phyloP scores from a whole-genome alignment of 345 rosid species.

The Garcia nutans region DNA sequence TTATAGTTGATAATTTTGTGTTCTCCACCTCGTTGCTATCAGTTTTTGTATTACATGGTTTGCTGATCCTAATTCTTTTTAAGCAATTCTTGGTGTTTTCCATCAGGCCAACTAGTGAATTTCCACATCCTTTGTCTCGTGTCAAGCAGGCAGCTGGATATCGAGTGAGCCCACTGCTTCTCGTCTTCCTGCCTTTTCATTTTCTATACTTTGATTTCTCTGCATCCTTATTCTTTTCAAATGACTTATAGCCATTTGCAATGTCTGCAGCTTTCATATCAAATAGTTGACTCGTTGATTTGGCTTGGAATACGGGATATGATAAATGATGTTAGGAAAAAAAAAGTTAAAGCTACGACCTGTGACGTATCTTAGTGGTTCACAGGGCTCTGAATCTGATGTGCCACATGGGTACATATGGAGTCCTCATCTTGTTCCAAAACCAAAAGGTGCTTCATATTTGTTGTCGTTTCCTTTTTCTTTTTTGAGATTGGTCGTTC shows the following conservation, averaged over 20 bases:
- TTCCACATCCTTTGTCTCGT: slow-evolving; percentile 98
- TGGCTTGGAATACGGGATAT: slow-evolving; percentile 99
- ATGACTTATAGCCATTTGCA: background rate
- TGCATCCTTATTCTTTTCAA: slow-evolving; percentile 7
- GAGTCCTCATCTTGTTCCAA: slow-evolving; percentile 99
- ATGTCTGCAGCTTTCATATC: slow-evolving; percentile 77
- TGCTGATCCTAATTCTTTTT: slow-evolving; percentile 28
- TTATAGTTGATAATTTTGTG: slow-evolving; percentile 12
- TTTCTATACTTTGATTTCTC: slow-evolving; percentile 3
- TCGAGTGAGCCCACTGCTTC: slow-evolving; percentile 58
- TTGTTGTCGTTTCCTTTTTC: background rate
- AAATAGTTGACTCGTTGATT: slow-evolving; percentile 91
- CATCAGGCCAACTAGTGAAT: slow-evolving; percentile 91
- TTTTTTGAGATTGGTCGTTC: too few relatives aligned
- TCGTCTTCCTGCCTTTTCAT: background rate
- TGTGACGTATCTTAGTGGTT: slow-evolving; percentile 97
- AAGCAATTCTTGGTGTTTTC: slow-evolving; percentile 27
- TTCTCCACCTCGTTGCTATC: slow-evolving; percentile 26
- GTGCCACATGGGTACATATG: slow-evolving; percentile 97
- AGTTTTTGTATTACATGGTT: slow-evolving; percentile 27
- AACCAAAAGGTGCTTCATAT: slow-evolving; percentile 78
- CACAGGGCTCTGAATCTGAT: slow-evolving; percentile 82
- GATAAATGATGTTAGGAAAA: slow-evolving; percentile 91
- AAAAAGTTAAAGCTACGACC: slow-evolving; percentile 91
- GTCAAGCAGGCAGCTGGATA: slow-evolving; percentile 97